Conservation (phyloP, 805 yeast genomes). For the Kluyveromyces lactis region DNA sequence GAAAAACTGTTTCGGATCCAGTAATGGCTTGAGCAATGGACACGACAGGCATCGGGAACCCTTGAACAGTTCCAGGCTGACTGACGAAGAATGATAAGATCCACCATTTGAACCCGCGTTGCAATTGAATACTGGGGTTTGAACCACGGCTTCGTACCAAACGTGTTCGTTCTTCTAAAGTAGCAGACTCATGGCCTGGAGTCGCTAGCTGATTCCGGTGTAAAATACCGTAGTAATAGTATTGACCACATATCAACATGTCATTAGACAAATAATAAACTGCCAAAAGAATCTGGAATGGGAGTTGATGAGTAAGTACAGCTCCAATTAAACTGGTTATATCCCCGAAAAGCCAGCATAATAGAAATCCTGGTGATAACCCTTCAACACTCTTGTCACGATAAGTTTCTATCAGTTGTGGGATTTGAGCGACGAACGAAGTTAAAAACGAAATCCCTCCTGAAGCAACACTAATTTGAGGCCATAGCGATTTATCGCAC, state of each 20-base stretch:
- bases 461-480: conserved; percentile 29
- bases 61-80: neutral
- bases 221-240: conserved; percentile 49
- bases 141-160: conserved; percentile 8
- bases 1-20: neutral
- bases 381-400: conserved; percentile 53
- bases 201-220: conserved; percentile 26
- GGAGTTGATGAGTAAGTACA: conserved; percentile 62
- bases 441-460: conserved; percentile 39
- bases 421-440: conserved; percentile 43
- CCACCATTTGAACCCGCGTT: conserved; percentile 6
- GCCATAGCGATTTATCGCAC: conserved; percentile 16
- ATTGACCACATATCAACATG: conserved; percentile 58
- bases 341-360: conserved; percentile 39
- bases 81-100: conserved; percentile 3
- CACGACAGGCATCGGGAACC: conserved; percentile 1
- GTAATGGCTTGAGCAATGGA: conserved; percentile 14
- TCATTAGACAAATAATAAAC: conserved; percentile 70
- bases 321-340: conserved; percentile 59
- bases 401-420: conserved; percentile 50
- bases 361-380: conserved; percentile 43
- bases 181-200: conserved; percentile 28
- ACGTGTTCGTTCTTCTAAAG: conserved; percentile 8
- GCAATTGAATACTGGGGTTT: neutral
- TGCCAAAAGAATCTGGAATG: conserved; percentile 72